These are phyloP conservation scores for Eutrema salsugineum DNA, from an alignment of 441 rosid genomes.

Conservation along the genomic window DNA sequence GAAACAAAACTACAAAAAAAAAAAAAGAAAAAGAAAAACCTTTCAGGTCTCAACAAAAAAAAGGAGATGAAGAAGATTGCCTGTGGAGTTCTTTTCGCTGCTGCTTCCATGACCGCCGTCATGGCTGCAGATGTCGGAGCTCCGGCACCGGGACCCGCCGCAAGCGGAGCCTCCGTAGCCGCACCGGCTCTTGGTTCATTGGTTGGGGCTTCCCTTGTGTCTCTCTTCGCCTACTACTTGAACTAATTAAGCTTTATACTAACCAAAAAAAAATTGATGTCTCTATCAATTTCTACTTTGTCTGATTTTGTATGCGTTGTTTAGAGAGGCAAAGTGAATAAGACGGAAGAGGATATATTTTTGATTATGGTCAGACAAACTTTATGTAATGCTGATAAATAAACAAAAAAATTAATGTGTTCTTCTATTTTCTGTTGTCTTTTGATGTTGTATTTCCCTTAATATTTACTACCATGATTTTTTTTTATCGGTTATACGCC, in stretches of 20 bases:
- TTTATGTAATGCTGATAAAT: constrained; percentile 22
- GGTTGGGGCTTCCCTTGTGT: constrained; percentile 65
- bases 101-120: constrained; percentile 56
- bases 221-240: constrained; percentile 52
- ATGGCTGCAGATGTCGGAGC: constrained; percentile 39
- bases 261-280: neutral
- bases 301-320: constrained; percentile 20
- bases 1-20: constrained; percentile 1
- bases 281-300: neutral
- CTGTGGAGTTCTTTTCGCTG: constrained; percentile 44
- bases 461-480: neutral
- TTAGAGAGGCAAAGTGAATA: constrained; percentile 22
- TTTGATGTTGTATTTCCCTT: neutral
- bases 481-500: neutral
- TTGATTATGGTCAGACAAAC: constrained; percentile 3
- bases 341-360: constrained; percentile 9
- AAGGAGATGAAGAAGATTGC: constrained; percentile 80
- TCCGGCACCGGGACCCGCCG: constrained; percentile 44
- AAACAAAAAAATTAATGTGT: neutral
- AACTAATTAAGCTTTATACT: constrained; percentile 30
- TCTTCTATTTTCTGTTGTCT: neutral
- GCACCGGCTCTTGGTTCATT: constrained; percentile 53
- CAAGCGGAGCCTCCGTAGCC: constrained; percentile 38
- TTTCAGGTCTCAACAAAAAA: constrained; percentile 34
- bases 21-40: neutral